Evolutionary conservation across 2,329 filamentous ascomycete species (phyloP).

Genomic region (Teratosphaeria destructans): DNA sequence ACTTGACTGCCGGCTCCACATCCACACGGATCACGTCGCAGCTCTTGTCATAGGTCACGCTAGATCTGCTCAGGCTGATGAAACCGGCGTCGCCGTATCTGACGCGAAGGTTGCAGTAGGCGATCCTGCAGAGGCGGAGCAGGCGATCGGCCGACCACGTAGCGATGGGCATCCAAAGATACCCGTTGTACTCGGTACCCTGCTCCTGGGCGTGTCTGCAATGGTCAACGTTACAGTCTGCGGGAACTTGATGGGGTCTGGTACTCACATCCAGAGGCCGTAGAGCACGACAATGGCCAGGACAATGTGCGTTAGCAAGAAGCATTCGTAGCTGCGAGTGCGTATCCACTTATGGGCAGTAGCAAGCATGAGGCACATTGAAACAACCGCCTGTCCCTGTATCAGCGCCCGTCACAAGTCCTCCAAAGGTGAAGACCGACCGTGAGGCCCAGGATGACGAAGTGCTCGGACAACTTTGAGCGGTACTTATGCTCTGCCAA

Average conservation of each 20-base stretch:
- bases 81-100: not conserved
- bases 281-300: not conserved
- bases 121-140: not conserved
- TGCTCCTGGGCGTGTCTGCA: not conserved
- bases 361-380: not conserved
- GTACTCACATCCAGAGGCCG: not conserved
- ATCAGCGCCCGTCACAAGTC: not conserved
- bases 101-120: not conserved
- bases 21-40: not conserved
- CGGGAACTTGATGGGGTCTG: not conserved
- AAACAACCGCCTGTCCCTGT: not conserved
- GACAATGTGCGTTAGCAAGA: not conserved
- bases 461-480: not conserved
- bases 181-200: not conserved
- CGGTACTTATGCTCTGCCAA: not conserved
- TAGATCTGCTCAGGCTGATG: not conserved
- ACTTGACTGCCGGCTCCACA: not conserved
- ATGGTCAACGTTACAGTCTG: not conserved
- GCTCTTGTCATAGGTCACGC: not conserved
- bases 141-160: not conserved
- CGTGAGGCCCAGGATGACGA: not conserved
- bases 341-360: not conserved
- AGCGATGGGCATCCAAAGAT: not conserved
- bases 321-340: not conserved
- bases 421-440: not conserved